Evolutionary conservation across 2,329 filamentous ascomycete genomes (phyloP).

Genomic region (Aspergillus calidoustus): DNA sequence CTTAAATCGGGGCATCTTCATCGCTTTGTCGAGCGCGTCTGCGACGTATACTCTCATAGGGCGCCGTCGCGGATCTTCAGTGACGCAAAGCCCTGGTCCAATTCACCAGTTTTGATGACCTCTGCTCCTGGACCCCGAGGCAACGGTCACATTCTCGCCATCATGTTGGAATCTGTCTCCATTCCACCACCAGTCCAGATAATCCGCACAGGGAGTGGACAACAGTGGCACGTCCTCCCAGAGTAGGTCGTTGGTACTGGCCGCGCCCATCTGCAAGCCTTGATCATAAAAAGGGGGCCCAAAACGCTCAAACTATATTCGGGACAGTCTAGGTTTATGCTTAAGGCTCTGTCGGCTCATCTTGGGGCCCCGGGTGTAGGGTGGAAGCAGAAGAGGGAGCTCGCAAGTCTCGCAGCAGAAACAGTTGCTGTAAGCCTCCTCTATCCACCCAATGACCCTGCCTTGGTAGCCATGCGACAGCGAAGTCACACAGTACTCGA

Average conservation of each 20-base stretch:
- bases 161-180: not conserved
- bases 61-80: constrained; percentile 45
- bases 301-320: constrained; percentile 39
- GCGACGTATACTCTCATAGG: constrained; percentile 38
- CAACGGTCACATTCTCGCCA: not conserved
- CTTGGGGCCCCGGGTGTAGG: constrained; percentile 27
- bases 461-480: constrained; percentile 6
- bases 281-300: constrained; percentile 35
- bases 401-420: constrained; percentile 38
- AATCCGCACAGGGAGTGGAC: not conserved
- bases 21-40: constrained; percentile 34
- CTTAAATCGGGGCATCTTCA: constrained; percentile 39
- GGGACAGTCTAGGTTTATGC: constrained; percentile 44
- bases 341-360: constrained; percentile 36
- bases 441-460: not conserved
- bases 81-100: constrained; percentile 27
- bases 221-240: not conserved
- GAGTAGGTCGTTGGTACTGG: not conserved
- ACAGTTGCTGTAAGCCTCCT: constrained; percentile 33
- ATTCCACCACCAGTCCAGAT: not conserved
- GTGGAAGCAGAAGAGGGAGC: constrained; percentile 41
- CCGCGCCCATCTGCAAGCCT: constrained; percentile 18
- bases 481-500: constrained; percentile 55
- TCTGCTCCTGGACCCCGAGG: not conserved
- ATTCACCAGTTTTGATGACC: not conserved